Evolutionary conservation across 176 grass and related monocot genomes (phyloP), one percentile per base, ranked within the genome.

Genomic region (Rhynchospora pubera): DNA sequence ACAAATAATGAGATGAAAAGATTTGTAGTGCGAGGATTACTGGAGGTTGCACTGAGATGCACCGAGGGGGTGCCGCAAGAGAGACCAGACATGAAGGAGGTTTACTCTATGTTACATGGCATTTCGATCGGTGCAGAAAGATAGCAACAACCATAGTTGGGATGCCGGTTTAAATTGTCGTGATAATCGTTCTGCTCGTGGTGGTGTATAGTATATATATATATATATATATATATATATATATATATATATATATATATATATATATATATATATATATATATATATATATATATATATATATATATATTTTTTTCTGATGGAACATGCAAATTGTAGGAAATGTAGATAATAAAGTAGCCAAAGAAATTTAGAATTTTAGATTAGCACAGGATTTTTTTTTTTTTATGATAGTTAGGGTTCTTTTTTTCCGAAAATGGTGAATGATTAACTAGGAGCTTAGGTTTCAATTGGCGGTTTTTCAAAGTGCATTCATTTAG

Each of bases 31-130:
- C 75, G 87, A 80, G 83, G 83, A 30, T 52, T 93, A 24, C 78
- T 93, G 9, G 75, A 15, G 89, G 71, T 93, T 5, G 91, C 86
- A 7, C 85, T 91, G 91, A 62, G 87, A 72, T 93, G 91, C 89
- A 91, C 89, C 1, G 72, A 79, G 1, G 91, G 91, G 82, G 28
- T 86, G 57, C 91, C 91, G 6, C 89, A 87, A 21, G 86, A 93
- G 56, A 82, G 91, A 9, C 91, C 87, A 0, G 89, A 93, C 84
- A 91, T 93, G 91, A 61, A 62, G 51, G 84, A 83, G 2, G 89
- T 91, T 3, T 79, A 87, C 43, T 83, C 64, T 14, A 71, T 57
- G 11, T 72, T 93, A 51, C 79, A 86, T 32, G 74, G 68, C 86
- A 52, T 91, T 9, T 63, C 81, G 26, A 28, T 28, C 26, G 19